Evolutionary conservation across 352 stramenopile species (phyloP), one percentile per base, ranked within the genome.

Genomic region (Pythium dissimile): DNA sequence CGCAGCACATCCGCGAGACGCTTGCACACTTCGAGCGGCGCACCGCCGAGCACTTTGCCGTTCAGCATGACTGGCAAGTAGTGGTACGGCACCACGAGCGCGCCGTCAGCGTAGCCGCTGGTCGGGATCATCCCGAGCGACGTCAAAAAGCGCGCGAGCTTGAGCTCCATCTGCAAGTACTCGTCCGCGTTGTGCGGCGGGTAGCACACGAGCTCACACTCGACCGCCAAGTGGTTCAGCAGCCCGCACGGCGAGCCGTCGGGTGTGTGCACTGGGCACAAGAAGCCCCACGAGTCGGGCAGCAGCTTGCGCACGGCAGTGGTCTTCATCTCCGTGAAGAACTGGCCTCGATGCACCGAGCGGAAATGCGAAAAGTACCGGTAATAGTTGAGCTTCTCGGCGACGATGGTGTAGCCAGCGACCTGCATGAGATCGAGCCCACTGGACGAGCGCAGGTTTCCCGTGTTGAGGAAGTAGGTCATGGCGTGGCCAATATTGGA

Each of bases 301-400:
- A 99, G 80, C 37, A 99, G 73, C 69, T 99, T 99, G 35, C 98
- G 86, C 42, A 99, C 97, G 8, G 96, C 84, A 11, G 98, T 99
- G 34, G 97, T 99, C 72, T 99, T 99, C 97, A 99, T 99, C 67
- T 98, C 97, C 31, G 97, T 99, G 71, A 99, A 99, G 69, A 99
- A 99, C 69, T 99, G 95, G 23, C 97, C 97, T 74, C 97, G 89
- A 66, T 99, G 97, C 24, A 99, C 96, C 35, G 92, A 98, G 8
- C 97, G 90, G 72, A 99, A 99, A 73, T 99, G 98, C 37, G 94
- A 97, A 41, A 99, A 96, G 80, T 99, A 99, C 30, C 97, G 82
- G 66, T 99, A 96, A 72, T 98, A 99, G 72, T 99, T 99, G 44
- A 99, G 78, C 57, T 98, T 97, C 71, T 99, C 97, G 1, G 98